Percentiles rank a stretch among this genome's conserved stretches.
phyloP scores from a whole-genome alignment of 2,329 filamentous ascomycete species.

The Fusarium zealandicum region DNA sequence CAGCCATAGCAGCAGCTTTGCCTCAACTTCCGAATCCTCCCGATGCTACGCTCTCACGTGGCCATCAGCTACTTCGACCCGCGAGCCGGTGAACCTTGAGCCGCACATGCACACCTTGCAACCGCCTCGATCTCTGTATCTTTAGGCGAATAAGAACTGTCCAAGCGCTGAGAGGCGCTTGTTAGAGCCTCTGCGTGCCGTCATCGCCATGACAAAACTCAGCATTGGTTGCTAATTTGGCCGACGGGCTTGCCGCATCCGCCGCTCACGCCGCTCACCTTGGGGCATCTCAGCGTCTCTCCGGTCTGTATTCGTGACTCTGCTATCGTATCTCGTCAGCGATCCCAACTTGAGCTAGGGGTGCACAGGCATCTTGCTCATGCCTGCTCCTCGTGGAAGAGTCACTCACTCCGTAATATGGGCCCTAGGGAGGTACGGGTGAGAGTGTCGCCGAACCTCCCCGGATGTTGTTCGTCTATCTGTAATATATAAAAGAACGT shows the following conservation, averaged over 20 bases:
- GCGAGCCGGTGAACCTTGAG: slow-evolving; percentile 7
- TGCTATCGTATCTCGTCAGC: slow-evolving; percentile 22
- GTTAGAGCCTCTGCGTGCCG: no score
- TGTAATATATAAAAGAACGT: slow-evolving; percentile 32
- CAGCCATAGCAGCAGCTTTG: no score
- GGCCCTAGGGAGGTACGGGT: slow-evolving; percentile 6
- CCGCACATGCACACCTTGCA: background rate
- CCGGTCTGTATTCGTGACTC: slow-evolving; percentile 38
- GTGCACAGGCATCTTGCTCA: slow-evolving; percentile 10
- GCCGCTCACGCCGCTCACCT: no score
- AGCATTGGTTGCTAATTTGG: no score
- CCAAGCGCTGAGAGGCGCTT: no score
- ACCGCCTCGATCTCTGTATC: no score
- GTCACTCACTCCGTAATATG: no score
- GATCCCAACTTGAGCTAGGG: slow-evolving; percentile 12
- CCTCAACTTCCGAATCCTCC: slow-evolving; percentile 33
- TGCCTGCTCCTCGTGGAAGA: slow-evolving; percentile 3
- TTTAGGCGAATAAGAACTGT: no score
- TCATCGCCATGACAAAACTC: no score
- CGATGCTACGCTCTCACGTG: slow-evolving; percentile 38
- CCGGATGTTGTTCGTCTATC: slow-evolving; percentile 8
- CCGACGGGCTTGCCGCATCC: no score
- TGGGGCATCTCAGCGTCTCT: slow-evolving; percentile 6
- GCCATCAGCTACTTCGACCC: slow-evolving; percentile 22
- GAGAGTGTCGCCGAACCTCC: slow-evolving; percentile 13